Base-by-base conservation (phyloP, 129 eudicot species). In the carrot (Daucus carota) region DNA sequence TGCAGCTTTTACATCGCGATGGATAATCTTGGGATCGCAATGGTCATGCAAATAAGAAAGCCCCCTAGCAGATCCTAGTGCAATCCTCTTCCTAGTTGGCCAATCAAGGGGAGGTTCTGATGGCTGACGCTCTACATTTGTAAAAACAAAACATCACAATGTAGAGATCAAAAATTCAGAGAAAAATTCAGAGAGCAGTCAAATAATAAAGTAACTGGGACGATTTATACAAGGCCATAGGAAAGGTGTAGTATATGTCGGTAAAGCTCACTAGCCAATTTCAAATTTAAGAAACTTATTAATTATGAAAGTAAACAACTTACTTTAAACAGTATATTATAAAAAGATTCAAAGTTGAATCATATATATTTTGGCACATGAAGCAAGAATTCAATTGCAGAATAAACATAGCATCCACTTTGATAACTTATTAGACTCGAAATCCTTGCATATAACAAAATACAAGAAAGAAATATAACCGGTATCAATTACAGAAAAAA, bases 21-120 rank as follows among this genome's bases (percentile, higher is more conserved):
- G 88, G 69, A 85, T 85, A 18, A 85, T 84, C 74, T 84, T 84
- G 6, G 81, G 84, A 41, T 84, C 82, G 36, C 87, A 84, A 20
- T 83, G 86, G 17, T 84, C 88, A 45, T 85, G 88, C 75, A 85
- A 80, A 48, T 85, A 85, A 76, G 86, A 75, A 72, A 85, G 81
- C 34, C 89, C 89, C 28, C 82, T 82, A 20, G 89, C 89, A n/a
- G 85, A 57, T 28, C 85, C 85, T 26, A 85, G 42, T 31, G 88
- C 88, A 45, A 85, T 85, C 12, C 68, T 50, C 79, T 81, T 78
- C 79, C 88, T 75, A 22, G n/a, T 80, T 45, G 72, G 78, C 86
- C 86, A 83, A 52, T 75, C 84, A 73, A 81, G 84, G 14, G 84
- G 81, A 7, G 78, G 84, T 15, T 81, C 77, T 26, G 84, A 70